Conservation (phyloP, 2,329 filamentous ascomycete species). For the Pyricularia grisea region DNA sequence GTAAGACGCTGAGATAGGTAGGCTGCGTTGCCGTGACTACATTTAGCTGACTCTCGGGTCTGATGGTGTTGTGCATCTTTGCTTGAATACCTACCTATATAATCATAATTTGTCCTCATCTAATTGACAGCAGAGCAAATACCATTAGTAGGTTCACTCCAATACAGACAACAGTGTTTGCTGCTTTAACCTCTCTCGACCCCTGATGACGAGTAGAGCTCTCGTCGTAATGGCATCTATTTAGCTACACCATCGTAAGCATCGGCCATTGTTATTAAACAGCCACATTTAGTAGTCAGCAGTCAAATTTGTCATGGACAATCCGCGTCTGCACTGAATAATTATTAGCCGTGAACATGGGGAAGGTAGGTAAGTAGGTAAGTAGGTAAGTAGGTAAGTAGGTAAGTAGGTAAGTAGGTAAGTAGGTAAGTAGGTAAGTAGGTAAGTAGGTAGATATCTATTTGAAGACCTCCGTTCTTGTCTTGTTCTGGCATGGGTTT, state of each 20-base stretch:
- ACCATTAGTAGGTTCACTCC: too few relatives aligned
- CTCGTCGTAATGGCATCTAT: background rate
- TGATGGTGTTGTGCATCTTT: background rate
- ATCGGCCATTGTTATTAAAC: too few relatives aligned
- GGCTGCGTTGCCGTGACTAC: background rate
- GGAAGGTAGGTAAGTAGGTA: too few relatives aligned
- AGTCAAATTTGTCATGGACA: too few relatives aligned
- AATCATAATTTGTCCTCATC: background rate
- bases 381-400: too few relatives aligned
- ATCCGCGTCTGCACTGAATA: too few relatives aligned
- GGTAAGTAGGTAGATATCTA: background rate
- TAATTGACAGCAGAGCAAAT: background rate
- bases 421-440: too few relatives aligned
- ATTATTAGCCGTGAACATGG: too few relatives aligned
- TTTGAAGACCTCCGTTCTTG: background rate
- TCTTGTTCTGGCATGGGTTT: background rate
- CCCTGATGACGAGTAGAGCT: background rate
- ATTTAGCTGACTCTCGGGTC: background rate
- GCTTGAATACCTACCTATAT: background rate
- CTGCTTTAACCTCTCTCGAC: background rate
- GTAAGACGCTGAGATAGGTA: background rate
- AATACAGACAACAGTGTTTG: background rate
- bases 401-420: too few relatives aligned
- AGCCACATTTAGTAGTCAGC: too few relatives aligned
- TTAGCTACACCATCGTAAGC: background rate